These are phyloP conservation scores for Penicillium sp. DNA, from an alignment of 2,329 filamentous ascomycete genomes.

Conservation along the genomic window DNA sequence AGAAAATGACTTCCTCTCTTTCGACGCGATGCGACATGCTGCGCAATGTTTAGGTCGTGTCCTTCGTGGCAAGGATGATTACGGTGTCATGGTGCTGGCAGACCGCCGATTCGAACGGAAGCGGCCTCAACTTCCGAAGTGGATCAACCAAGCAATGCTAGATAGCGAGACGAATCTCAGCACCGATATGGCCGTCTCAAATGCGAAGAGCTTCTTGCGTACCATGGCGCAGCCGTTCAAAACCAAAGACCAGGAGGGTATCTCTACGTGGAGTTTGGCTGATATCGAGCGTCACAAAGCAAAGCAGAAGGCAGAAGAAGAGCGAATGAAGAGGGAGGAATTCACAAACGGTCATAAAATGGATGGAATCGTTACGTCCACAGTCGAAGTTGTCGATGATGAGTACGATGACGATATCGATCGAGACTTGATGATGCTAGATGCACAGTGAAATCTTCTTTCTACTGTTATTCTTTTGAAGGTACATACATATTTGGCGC, in stretches of 20 bases:
- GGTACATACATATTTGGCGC: conserved; percentile 9
- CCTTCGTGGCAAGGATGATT: conserved; percentile 93
- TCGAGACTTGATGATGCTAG: conserved; percentile 44
- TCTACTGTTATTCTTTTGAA: conserved; percentile 6
- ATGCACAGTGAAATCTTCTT: conserved; percentile 30
- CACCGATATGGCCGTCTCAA: conserved; percentile 90
- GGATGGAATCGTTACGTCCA: conserved; percentile 24
- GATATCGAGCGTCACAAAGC: conserved; percentile 68
- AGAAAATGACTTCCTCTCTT: conserved; percentile 96
- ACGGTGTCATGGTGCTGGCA: conserved; percentile 98
- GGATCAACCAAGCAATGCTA: conserved; percentile 85
- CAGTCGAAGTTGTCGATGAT: conserved; percentile 28
- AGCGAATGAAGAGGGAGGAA: conserved; percentile 61
- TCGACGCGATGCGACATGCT: conserved; percentile 98
- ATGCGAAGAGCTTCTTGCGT: conserved; percentile 82
- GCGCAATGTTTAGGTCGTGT: conserved; percentile 95
- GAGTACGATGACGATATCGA: conserved; percentile 46
- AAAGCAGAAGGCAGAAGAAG: conserved; percentile 69
- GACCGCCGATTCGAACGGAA: conserved; percentile 94
- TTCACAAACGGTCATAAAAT: conserved; percentile 28
- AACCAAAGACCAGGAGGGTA: conserved; percentile 79
- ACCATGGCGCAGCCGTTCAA: conserved; percentile 91
- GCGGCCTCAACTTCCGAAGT: conserved; percentile 83
- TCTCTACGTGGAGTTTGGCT: conserved; percentile 83
- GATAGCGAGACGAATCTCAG: conserved; percentile 86